These are phyloP conservation scores for Ustilago tritici DNA, from an alignment of 1,284 basidiomycete species.

Conservation along the genomic window DNA sequence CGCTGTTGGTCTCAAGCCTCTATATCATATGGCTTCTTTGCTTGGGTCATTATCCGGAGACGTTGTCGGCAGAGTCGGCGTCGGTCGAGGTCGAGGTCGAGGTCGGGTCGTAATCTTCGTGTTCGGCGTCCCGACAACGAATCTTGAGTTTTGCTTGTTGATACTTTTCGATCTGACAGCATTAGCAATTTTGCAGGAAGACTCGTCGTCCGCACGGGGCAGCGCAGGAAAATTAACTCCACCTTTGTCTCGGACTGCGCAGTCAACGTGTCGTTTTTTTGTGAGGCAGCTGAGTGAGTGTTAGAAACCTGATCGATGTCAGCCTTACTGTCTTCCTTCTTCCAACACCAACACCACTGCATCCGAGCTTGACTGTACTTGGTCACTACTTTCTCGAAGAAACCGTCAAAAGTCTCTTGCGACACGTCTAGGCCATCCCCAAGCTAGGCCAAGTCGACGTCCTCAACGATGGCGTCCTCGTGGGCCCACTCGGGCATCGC, in stretches of 20 bases:
- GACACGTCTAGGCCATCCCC: not conserved
- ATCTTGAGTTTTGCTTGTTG: not conserved
- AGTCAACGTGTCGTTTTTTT: slow-evolving; percentile 17
- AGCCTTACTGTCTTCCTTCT: slow-evolving; percentile 2
- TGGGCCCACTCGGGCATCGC: slow-evolving; percentile 51
- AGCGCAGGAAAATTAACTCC: slow-evolving; percentile 18
- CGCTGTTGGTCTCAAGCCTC: not conserved
- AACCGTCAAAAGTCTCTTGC: not conserved
- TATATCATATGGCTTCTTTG: not conserved
- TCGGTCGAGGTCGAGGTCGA: no score
- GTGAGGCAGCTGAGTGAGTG: not conserved
- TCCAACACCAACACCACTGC: not conserved
- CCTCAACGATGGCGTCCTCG: slow-evolving; percentile 40
- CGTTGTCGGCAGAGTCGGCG: no score
- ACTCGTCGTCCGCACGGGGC: slow-evolving; percentile 17
- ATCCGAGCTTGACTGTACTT: not conserved
- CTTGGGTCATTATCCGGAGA: not conserved
- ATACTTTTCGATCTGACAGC: not conserved
- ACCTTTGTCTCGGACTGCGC: slow-evolving; percentile 11
- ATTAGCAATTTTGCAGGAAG: not conserved
- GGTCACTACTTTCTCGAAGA: not conserved
- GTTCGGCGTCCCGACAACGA: no score
- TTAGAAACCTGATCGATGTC: slow-evolving; percentile 16
- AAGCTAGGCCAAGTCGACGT: not conserved
- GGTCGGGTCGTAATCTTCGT: no score